These are phyloP conservation scores for Gnaphalium uliginosum DNA, from an alignment of 129 eudicot genomes.

Conservation along the genomic window DNA sequence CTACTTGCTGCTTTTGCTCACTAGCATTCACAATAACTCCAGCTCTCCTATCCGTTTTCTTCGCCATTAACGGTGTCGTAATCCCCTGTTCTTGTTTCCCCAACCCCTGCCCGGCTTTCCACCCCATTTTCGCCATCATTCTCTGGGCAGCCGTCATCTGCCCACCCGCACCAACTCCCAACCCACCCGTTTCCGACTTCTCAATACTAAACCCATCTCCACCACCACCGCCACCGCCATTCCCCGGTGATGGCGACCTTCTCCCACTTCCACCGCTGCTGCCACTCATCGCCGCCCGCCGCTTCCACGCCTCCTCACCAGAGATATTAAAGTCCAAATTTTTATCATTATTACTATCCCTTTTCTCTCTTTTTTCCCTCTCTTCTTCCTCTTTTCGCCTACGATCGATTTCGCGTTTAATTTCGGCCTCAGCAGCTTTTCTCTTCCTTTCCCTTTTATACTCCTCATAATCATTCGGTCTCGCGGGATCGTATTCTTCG, in stretches of 20 bases:
- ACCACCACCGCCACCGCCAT: slow-evolving; percentile 26
- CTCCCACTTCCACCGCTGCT: slow-evolving; percentile 42
- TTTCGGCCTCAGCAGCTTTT: slow-evolving; percentile 47
- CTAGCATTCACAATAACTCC: slow-evolving; percentile 96
- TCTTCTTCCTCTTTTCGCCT: slow-evolving; percentile 64
- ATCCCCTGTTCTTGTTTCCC: slow-evolving; percentile 98
- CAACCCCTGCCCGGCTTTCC: slow-evolving; percentile 93
- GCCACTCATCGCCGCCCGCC: slow-evolving; percentile 74
- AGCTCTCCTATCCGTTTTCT: slow-evolving; percentile 89
- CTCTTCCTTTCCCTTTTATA: slow-evolving; percentile 65
- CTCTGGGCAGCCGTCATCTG: slow-evolving; percentile 96
- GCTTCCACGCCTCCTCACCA: slow-evolving; percentile 90
- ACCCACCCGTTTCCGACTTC: slow-evolving; percentile 76
- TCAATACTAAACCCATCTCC: slow-evolving; percentile 74
- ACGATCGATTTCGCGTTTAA: slow-evolving; percentile 51
- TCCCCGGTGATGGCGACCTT: slow-evolving; percentile 52
- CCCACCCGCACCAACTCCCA: slow-evolving; percentile 95
- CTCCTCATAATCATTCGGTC: slow-evolving; percentile 94
- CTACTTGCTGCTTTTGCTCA: slow-evolving; percentile 40
- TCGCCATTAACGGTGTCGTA: slow-evolving; percentile 89
- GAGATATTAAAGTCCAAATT: slow-evolving; percentile 50
- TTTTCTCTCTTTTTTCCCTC: slow-evolving; percentile 45
- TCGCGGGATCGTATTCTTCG: slow-evolving; percentile 89
- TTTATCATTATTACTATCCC: slow-evolving; percentile 38
- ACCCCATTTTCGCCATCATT: slow-evolving; percentile 99